Evolutionary conservation across 1,139 yeast genomes (phyloP), one percentile per base, ranked within the genome.

Genomic region (Kodamaea derodonti): DNA sequence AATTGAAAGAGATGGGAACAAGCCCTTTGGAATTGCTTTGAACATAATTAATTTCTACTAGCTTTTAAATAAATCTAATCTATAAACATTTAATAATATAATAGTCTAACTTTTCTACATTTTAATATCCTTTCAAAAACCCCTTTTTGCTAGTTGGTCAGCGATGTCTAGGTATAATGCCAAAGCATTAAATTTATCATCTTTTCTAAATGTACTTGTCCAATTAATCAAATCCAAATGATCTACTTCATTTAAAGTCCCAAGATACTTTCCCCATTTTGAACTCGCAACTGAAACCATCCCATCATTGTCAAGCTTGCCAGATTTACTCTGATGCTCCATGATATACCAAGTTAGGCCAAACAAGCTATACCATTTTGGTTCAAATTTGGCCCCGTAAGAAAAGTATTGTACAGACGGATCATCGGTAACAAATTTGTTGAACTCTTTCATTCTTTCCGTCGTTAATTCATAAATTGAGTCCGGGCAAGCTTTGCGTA

Each of bases 201-300:
- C 52, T 29, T 52, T 52, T 39, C 78, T 67, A 4, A 74, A 41
- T n/a, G 68, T 56, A 47, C 82, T 83, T 32, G 83, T 75, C 94
- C 94, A 85, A 40, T 87, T 87, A 29, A 87, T 84, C 38, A 87
- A 65, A 53, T 88, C 95, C 43, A 86, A 63, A 57, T 88, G 97
- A 55, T 88, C 96, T 3, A 85, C 88, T 43, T 80, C 72, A 29
- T 78, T 78, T 28, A 88, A 56, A 0, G 94, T 84, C 0, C 96
- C 97, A 45, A 80, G 51, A 54, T 84, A 86, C 27, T 75, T 61
- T 0, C 96, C 97, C 96, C 96, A 88, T 49, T 73, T 74, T 1
- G 95, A 68, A 40, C 95, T 84, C 27, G 68, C 65, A 1, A 86
- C 84, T 42, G 92, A 81, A 1, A 88, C 95, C 60, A 88, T 58